phyloP scores from a whole-genome alignment of 345 rosid genomes.

The Hirschfeldia incana region DNA sequence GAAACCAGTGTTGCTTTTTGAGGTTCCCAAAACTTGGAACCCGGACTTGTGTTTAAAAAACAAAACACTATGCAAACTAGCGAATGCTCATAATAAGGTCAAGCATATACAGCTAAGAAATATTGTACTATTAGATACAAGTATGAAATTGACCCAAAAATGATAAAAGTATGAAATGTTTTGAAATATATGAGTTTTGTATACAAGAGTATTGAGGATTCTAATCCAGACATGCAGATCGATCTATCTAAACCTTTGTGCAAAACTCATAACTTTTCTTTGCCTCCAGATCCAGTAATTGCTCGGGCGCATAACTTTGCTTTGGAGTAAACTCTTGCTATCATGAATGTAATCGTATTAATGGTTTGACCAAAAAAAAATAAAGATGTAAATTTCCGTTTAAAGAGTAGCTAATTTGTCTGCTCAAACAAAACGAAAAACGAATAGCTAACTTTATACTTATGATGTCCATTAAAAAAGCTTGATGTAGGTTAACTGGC shows the following conservation, averaged over 20 bases:
- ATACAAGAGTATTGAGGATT: neutral
- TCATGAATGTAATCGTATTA: too few species aligned
- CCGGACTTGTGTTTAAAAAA: slow-evolving; percentile 15
- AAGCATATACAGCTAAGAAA: neutral
- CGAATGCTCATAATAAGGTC: neutral
- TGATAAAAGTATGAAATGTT: neutral
- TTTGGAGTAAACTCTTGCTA: neutral
- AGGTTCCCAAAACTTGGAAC: slow-evolving; percentile 31
- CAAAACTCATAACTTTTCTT: slow-evolving; percentile 2
- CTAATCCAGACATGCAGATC: neutral
- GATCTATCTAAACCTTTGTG: neutral
- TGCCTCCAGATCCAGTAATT: neutral
- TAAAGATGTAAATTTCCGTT: neutral
- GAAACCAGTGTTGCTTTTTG: slow-evolving; percentile 21
- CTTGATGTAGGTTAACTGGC: slow-evolving; percentile 1
- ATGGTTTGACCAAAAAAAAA: neutral
- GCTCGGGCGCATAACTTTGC: neutral
- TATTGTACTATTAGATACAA: neutral
- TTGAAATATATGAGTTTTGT: neutral
- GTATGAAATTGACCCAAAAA: neutral
- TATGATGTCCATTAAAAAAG: neutral
- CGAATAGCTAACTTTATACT: neutral
- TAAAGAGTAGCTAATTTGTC: neutral
- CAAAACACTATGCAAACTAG: slow-evolving; percentile 10
- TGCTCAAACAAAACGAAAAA: neutral